Conservation (phyloP, 306 rosid species). For the Oxytropis ochrocephala region DNA sequence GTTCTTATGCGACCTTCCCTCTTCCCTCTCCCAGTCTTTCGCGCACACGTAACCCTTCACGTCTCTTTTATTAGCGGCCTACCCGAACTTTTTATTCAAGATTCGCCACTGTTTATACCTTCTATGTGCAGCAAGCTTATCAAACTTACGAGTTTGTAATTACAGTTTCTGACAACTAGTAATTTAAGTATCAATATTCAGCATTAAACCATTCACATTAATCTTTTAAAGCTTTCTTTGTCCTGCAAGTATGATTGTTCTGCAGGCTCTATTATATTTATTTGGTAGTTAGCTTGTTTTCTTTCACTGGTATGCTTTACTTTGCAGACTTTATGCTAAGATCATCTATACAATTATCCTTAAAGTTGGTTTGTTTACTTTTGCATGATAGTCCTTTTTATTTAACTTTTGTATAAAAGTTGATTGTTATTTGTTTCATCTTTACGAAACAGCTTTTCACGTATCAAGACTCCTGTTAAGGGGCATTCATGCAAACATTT, state of each 20-base stretch:
- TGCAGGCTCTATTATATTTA: neutral
- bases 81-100: no score
- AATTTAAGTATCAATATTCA: neutral
- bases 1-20: no score
- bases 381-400: neutral
- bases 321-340: neutral
- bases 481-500: constrained; percentile 82
- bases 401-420: neutral
- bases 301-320: constrained; percentile 6
- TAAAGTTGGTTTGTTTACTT: neutral
- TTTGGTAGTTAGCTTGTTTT: constrained; percentile 3
- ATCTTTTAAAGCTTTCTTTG: neutral
- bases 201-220: neutral
- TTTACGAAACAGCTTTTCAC: constrained; percentile 51
- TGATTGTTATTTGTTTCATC: constrained; percentile 22
- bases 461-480: constrained; percentile 85
- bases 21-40: no score
- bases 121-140: neutral
- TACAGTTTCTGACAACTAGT: neutral
- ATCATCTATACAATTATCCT: constrained; percentile 5
- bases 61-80: no score
- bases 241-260: constrained; percentile 5
- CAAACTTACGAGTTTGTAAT: neutral
- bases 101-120: no score
- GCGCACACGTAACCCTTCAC: no score